phyloP scores from a whole-genome alignment of 2,329 filamentous ascomycete genomes.

The Penicillium rolfsii region DNA sequence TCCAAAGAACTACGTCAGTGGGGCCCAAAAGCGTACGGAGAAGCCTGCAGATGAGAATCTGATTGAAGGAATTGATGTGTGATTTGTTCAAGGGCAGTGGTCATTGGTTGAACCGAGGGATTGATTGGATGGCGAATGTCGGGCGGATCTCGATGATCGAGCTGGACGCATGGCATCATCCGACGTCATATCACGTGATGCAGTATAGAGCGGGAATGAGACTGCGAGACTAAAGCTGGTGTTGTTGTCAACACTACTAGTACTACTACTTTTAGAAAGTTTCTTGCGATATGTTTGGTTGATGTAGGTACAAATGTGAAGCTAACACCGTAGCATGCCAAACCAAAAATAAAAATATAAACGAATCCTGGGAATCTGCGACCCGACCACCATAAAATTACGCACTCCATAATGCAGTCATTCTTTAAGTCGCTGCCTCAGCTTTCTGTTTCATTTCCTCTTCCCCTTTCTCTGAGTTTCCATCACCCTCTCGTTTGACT shows the following conservation, averaged over 20 bases:
- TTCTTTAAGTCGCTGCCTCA: not conserved
- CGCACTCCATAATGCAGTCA: not conserved
- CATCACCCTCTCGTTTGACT: constrained; percentile 26
- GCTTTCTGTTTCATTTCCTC: not conserved
- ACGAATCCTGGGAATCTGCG: not conserved
- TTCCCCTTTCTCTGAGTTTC: constrained; percentile 15
- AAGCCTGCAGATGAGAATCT: not conserved
- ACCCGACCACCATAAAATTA: not conserved
- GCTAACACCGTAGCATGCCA: not conserved
- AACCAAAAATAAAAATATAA: not conserved
- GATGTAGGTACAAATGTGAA: not conserved
- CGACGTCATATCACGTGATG: constrained; percentile 30
- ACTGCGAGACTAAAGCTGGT: not conserved
- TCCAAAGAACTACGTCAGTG: constrained; percentile 23
- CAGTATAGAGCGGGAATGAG: not conserved
- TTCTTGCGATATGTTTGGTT: not conserved
- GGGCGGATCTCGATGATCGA: not conserved
- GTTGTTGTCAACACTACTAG: not conserved
- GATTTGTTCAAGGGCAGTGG: not conserved
- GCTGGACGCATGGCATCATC: constrained; percentile 20
- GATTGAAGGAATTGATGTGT: not conserved
- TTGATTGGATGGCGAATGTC: not conserved
- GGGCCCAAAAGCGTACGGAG: constrained; percentile 9
- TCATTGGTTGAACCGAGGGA: not conserved
- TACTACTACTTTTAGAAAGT: not conserved